Percentiles rank a stretch among this genome's conserved stretches.
Evolutionary conservation across 352 stramenopile species (phyloP).

Genomic region (Globisporangium acanthophoron): DNA sequence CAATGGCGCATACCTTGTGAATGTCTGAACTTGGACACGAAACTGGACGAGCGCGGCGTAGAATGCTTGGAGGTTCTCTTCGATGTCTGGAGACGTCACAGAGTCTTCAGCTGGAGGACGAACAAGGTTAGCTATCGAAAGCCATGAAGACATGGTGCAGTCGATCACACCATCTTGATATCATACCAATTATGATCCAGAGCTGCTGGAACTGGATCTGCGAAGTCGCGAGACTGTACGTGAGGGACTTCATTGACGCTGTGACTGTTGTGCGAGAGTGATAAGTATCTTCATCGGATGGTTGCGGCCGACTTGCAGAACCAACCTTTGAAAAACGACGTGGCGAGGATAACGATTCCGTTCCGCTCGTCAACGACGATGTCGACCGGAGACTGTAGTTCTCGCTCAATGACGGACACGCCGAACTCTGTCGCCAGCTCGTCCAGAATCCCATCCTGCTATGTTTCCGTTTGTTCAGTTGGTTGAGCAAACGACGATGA

Average conservation of each 20-base stretch:
- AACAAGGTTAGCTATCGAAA: neutral
- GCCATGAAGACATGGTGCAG: too few species aligned
- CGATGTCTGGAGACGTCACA: neutral
- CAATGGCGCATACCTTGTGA: constrained; percentile 26
- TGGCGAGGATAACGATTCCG: constrained; percentile 36
- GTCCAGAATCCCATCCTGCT: constrained; percentile 54
- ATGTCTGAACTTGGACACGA: constrained; percentile 35
- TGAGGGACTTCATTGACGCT: constrained; percentile 32
- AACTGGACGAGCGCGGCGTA: constrained; percentile 62
- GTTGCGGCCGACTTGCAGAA: neutral
- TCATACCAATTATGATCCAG: constrained; percentile 63
- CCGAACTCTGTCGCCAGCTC: constrained; percentile 49
- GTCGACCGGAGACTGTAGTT: constrained; percentile 46
- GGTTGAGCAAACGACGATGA: neutral
- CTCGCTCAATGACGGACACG: constrained; percentile 55
- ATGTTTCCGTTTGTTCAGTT: neutral
- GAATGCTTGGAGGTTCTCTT: constrained; percentile 29
- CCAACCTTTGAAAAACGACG: constrained; percentile 35
- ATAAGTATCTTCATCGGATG: neutral
- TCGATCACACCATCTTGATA: neutral
- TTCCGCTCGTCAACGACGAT: constrained; percentile 68
- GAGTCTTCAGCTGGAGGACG: constrained; percentile 13
- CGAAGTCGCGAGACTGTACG: constrained; percentile 49
- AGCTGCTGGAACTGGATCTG: constrained; percentile 57
- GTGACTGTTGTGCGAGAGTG: constrained; percentile 1